These are phyloP conservation scores for Phoma sp. DNA, from an alignment of 2,329 filamentous ascomycete genomes.

Conservation along the genomic window DNA sequence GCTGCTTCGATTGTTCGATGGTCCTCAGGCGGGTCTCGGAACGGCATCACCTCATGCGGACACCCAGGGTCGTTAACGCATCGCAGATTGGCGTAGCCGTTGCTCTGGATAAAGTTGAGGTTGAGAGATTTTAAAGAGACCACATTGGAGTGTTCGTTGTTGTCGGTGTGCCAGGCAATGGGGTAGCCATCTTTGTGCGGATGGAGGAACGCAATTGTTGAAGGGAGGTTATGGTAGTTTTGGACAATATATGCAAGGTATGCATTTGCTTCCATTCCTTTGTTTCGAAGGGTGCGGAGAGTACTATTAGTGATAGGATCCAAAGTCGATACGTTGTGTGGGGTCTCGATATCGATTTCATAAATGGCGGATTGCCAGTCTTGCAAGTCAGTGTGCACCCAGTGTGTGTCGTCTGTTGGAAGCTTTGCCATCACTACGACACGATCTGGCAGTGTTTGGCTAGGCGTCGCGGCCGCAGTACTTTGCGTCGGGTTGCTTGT, in stretches of 20 bases:
- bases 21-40: constrained; percentile 30
- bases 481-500: constrained; percentile 11
- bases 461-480: constrained; percentile 14
- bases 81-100: constrained; percentile 52
- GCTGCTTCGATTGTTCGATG: constrained; percentile 33
- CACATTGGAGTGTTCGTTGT: constrained; percentile 6
- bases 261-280: constrained; percentile 32
- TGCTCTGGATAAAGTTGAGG: constrained; percentile 45
- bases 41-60: constrained; percentile 45
- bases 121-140: constrained; percentile 38
- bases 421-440: constrained; percentile 28
- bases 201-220: constrained; percentile 30
- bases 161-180: constrained; percentile 8
- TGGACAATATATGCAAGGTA: constrained; percentile 36
- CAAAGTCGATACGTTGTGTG: constrained; percentile 19
- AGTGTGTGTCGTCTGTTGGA: constrained; percentile 26
- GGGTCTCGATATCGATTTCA: constrained; percentile 29
- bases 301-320: constrained; percentile 26
- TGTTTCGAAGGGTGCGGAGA: constrained; percentile 25
- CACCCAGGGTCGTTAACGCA: constrained; percentile 49
- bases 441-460: constrained; percentile 18
- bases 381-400: constrained; percentile 25
- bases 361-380: constrained; percentile 53
- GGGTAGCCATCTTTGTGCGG: constrained; percentile 18
- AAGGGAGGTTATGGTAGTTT: constrained; percentile 31